Evolutionary conservation across 2,329 filamentous ascomycete genomes (phyloP).

Genomic region (Fusarium albidum): DNA sequence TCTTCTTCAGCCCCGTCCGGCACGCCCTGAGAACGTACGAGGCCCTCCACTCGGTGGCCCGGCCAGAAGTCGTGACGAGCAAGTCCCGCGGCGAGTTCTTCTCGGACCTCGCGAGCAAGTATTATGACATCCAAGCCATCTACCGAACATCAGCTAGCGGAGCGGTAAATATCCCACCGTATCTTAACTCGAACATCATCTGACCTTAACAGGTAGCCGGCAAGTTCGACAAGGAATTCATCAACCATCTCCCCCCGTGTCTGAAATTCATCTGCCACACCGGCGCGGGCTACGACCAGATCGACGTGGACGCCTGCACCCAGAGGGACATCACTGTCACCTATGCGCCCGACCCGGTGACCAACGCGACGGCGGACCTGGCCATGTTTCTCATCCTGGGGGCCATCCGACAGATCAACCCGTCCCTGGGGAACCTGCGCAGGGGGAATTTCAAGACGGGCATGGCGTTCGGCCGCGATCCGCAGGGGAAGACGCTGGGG

Average conservation of each 20-base stretch:
- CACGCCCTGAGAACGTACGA: slow-evolving; percentile 26
- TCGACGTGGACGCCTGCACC: slow-evolving; percentile 71
- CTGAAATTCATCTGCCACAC: slow-evolving; percentile 58
- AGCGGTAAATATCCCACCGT: slow-evolving; percentile 4
- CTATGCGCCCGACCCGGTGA: slow-evolving; percentile 72
- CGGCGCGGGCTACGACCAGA: slow-evolving; percentile 71
- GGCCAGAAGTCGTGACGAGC: slow-evolving; percentile 32
- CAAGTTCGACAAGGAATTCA: slow-evolving; percentile 25
- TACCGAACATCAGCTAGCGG: slow-evolving; percentile 39
- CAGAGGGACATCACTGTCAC: slow-evolving; percentile 62
- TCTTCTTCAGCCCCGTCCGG: slow-evolving; percentile 35
- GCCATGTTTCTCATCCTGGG: slow-evolving; percentile 77
- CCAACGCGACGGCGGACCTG: slow-evolving; percentile 75
- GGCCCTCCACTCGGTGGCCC: slow-evolving; percentile 14
- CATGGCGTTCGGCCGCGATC: slow-evolving; percentile 68
- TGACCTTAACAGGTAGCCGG: slow-evolving; percentile 22
- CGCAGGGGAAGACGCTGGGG: slow-evolving; percentile 69
- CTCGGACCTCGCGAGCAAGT: slow-evolving; percentile 26
- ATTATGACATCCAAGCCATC: slow-evolving; percentile 26
- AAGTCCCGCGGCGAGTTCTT: slow-evolving; percentile 27
- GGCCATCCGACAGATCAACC: slow-evolving; percentile 71
- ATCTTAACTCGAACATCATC: no score
- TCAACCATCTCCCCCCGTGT: slow-evolving; percentile 15
- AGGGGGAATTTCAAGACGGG: slow-evolving; percentile 66
- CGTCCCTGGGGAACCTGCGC: slow-evolving; percentile 64